phyloP scores from a whole-genome alignment of 805 yeast genomes.

The Ogataea wickerhamii region DNA sequence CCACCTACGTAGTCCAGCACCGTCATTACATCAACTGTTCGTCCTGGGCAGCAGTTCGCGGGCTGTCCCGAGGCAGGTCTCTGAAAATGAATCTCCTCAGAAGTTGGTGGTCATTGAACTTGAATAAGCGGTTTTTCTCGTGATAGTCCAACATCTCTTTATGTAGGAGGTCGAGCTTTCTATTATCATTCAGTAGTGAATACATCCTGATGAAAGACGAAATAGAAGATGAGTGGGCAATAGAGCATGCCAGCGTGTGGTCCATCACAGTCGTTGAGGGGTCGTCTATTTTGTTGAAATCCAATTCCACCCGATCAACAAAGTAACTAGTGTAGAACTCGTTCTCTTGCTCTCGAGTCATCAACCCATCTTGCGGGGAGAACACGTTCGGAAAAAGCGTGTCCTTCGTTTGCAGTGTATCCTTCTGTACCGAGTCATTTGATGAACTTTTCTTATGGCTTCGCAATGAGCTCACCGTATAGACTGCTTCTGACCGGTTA shows the following conservation, averaged over 20 bases:
- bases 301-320: slow-evolving; percentile 23
- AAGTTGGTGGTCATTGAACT: slow-evolving; percentile 14
- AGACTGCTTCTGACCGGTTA: no score
- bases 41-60: no score
- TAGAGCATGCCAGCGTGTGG: slow-evolving; percentile 17
- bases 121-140: slow-evolving; percentile 12
- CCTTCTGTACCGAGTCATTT: no score
- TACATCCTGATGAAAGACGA: slow-evolving; percentile 19
- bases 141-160: slow-evolving; percentile 17
- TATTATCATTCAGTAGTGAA: slow-evolving; percentile 4
- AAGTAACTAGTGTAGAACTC: slow-evolving; percentile 38
- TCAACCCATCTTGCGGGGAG: slow-evolving; percentile 36
- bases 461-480: slow-evolving; percentile 6
- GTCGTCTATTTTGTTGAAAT: slow-evolving; percentile 19
- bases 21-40: no score
- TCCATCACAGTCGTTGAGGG: slow-evolving; percentile 20
- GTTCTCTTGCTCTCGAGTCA: slow-evolving; percentile 35
- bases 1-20: no score
- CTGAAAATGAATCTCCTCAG: slow-evolving; percentile 2
- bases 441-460: neutral
- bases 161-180: slow-evolving; percentile 10
- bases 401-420: slow-evolving; percentile 13
- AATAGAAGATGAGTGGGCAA: slow-evolving; percentile 25
- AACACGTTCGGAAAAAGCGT: slow-evolving; percentile 23
- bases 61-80: no score